Conservation (phyloP, 352 stramenopile species). For the Globisporangium splendens region DNA sequence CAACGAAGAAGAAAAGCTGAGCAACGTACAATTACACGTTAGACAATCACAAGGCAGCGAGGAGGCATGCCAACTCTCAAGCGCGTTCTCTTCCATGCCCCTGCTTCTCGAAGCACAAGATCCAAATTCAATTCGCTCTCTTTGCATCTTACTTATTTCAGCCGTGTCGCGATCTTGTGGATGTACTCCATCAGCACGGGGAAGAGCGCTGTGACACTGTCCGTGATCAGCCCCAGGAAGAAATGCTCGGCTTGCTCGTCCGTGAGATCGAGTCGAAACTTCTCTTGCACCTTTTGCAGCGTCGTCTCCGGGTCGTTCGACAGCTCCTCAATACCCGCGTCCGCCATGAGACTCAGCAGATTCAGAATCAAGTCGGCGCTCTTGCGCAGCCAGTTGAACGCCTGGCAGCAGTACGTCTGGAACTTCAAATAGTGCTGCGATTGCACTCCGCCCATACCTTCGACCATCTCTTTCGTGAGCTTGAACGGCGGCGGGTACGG, state of each 20-base stretch:
- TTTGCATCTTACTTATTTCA: constrained; percentile 54
- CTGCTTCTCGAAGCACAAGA: too few relatives aligned
- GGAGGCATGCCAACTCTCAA: too few relatives aligned
- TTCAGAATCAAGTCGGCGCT: constrained; percentile 98
- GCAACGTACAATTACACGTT: too few relatives aligned
- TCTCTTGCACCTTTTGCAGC: constrained; percentile 92
- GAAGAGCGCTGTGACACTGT: constrained; percentile 92
- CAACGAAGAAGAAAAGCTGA: too few relatives aligned
- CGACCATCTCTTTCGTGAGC: constrained; percentile 97
- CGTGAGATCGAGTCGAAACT: constrained; percentile 96
- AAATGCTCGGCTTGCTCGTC: constrained; percentile 97
- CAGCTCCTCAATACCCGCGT: constrained; percentile 96
- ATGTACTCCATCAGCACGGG: constrained; percentile 86
- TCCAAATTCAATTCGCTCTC: background rate
- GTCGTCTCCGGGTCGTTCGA: constrained; percentile 83
- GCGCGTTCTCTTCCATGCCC: too few relatives aligned
- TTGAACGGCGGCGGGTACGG: constrained; percentile 98
- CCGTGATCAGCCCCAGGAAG: constrained; percentile 95
- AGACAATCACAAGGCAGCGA: too few relatives aligned
- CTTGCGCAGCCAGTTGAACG: constrained; percentile 94
- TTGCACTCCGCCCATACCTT: constrained; percentile 93
- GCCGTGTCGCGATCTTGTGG: constrained; percentile 75
- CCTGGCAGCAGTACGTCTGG: constrained; percentile 92
- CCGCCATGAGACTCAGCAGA: constrained; percentile 97
- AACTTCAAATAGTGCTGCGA: constrained; percentile 92